Base-by-base conservation (phyloP, 2,329 filamentous ascomycete species). In the Colletotrichum shisoi region DNA sequence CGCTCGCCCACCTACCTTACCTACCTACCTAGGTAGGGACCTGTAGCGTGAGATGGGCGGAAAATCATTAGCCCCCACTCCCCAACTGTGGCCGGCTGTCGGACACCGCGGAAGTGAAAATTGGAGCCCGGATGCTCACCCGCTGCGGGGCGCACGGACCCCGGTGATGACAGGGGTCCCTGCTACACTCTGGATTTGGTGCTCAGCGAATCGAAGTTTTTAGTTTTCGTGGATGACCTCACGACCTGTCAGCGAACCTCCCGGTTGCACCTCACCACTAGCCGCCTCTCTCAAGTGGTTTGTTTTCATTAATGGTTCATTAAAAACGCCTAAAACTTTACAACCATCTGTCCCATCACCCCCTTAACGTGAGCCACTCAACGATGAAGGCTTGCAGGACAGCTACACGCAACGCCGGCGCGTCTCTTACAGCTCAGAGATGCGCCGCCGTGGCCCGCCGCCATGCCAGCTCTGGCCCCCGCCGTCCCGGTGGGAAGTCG, bases 221-320 rank as follows among this genome's bases (percentile, higher is more conserved):
- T 63, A 69, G 67, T 63, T 63, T 69, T 69, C 56, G 49, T 63
- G 44, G 60, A 69, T 69, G 68, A 69, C 68, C 68, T 69, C 68
- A 69, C 68, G 68, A 69, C 68, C 65, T 65, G 54, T 64, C 61
- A 58, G 54, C 64, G 64, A 59, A 51, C 49, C 21, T 49, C 57
- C 63, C 45, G 44, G 58, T 17, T 54, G 48, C 54, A 64, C 42
- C 58, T 65, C 42, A 17, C n/a, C 27, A 39, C 34, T 34, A 8
- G 37, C 56, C 31, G 17, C n/a, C 24, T 56, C 42, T 21, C 31
- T n/a, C 31, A 48, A 17, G n/a, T 45, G 44, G 1, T 31, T 40
- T 54, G 24, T 44, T 56, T 39, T 49, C 31, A 24, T 37, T 49
- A 45, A 44, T 39, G 39, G 12, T 39, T 12, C 11, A 37, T 68